Conservation (phyloP, 73 alveolate species). For the Tetrahymena malaccensis region DNA sequence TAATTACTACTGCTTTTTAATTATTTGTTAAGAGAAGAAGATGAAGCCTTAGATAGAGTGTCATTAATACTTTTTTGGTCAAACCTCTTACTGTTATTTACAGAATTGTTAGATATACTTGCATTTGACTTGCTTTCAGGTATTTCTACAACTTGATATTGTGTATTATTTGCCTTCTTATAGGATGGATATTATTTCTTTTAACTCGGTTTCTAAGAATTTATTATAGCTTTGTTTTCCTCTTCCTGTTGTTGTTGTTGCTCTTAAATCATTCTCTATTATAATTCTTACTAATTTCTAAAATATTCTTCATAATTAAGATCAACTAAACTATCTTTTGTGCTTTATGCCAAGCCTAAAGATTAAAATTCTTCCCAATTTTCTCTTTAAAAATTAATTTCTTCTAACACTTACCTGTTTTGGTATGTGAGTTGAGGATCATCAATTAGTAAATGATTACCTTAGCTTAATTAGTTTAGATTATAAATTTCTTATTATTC, state of each 20-base stretch:
- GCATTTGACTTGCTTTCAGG: neutral
- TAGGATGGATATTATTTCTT: neutral
- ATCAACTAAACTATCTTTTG: neutral
- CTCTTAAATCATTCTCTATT: neutral
- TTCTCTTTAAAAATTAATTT: neutral
- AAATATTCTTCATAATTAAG: neutral
- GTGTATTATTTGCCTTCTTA: neutral
- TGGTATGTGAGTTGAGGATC: neutral
- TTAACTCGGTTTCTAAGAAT: neutral
- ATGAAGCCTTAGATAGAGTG: neutral
- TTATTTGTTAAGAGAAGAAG: neutral
- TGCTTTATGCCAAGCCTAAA: neutral
- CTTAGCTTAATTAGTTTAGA: neutral
- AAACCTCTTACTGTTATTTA: neutral
- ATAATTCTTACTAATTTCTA: neutral
- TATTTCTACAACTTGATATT: neutral
- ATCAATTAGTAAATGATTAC: neutral
- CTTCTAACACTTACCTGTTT: neutral
- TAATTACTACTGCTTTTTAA: neutral
- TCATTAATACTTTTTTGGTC: neutral
- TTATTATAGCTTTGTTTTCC: neutral
- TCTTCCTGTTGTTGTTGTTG: neutral
- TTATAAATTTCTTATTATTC: neutral
- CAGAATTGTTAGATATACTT: neutral
- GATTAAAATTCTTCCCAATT: neutral